These are phyloP conservation scores for Gossypium herbaceum DNA, from an alignment of 345 rosid genomes.

Conservation along the genomic window DNA sequence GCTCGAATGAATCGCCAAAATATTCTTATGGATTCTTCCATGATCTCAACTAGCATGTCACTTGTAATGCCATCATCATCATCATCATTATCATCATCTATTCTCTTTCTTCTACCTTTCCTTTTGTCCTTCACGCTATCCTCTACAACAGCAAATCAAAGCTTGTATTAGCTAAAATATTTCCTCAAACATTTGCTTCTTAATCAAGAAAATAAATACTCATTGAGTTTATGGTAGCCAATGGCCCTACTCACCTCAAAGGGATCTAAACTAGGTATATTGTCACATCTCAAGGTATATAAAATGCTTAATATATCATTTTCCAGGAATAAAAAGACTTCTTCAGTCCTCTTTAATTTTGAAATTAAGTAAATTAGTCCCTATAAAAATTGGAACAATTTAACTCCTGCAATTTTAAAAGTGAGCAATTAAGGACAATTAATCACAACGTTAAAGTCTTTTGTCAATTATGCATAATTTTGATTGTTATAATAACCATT, in stretches of 20 bases:
- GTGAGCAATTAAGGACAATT: too few species aligned
- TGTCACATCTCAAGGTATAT: not conserved
- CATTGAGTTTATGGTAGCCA: not conserved
- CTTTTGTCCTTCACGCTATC: slow-evolving; percentile 51
- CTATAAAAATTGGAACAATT: too few species aligned
- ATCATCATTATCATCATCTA: slow-evolving; percentile 23
- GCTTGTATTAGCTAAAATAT: slow-evolving; percentile 5
- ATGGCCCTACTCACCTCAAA: slow-evolving; percentile 6
- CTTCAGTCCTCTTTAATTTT: too few species aligned
- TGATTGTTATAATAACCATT: too few species aligned
- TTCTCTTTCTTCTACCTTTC: slow-evolving; percentile 39
- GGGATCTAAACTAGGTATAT: not conserved
- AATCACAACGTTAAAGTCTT: too few species aligned
- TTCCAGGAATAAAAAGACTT: not conserved
- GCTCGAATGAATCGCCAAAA: slow-evolving; percentile 77
- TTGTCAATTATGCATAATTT: too few species aligned
- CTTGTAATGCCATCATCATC: slow-evolving; percentile 38
- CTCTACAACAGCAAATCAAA: slow-evolving; percentile 40
- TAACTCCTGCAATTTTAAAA: too few species aligned
- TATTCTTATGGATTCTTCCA: slow-evolving; percentile 89
- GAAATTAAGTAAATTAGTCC: too few species aligned
- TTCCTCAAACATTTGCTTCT: not conserved
- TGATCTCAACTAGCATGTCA: slow-evolving; percentile 67
- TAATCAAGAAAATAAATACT: slow-evolving; percentile 14
- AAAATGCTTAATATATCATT: not conserved